A percentile compares a stretch with the other conserved stretches of the same genome.
phyloP scores from a whole-genome alignment of 805 yeast genomes.

The Cyberlindnera mississippiensis region DNA sequence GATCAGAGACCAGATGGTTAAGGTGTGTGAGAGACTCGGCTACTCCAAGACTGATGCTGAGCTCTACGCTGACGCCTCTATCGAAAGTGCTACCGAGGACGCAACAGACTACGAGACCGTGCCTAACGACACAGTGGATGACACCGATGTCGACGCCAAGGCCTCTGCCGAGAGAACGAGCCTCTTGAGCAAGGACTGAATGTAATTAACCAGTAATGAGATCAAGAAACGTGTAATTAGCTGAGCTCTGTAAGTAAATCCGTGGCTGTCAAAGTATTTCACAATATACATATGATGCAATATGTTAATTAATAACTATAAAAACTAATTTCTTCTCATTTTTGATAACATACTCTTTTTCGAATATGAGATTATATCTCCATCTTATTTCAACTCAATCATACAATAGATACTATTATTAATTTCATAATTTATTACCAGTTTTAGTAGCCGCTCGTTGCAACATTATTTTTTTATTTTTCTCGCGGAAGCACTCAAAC shows the following conservation, averaged over 20 bases:
- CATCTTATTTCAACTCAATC: too few species aligned
- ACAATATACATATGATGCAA: too few species aligned
- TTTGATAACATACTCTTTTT: too few species aligned
- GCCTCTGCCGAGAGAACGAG: constrained; percentile 24
- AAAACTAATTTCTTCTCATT: background rate
- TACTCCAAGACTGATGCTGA: constrained; percentile 33
- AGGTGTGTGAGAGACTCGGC: constrained; percentile 34
- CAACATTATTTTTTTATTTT: too few species aligned
- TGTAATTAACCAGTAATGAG: background rate
- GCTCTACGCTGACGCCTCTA: constrained; percentile 20
- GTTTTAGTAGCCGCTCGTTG: too few species aligned
- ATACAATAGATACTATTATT: too few species aligned
- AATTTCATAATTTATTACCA: too few species aligned
- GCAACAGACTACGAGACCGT: constrained; percentile 21
- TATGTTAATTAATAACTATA: background rate
- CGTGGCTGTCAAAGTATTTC: too few species aligned
- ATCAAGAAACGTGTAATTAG: too few species aligned
- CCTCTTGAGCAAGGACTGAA: constrained; percentile 22
- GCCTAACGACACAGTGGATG: constrained; percentile 20
- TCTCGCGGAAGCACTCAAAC: too few species aligned
- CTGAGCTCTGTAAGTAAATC: background rate
- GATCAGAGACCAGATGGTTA: constrained; percentile 57
- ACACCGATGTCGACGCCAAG: constrained; percentile 6
- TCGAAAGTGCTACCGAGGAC: background rate
- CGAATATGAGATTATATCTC: too few species aligned